Conservation (phyloP, 192 early-diverging fungal species). For the Funneliformis geosporum region DNA sequence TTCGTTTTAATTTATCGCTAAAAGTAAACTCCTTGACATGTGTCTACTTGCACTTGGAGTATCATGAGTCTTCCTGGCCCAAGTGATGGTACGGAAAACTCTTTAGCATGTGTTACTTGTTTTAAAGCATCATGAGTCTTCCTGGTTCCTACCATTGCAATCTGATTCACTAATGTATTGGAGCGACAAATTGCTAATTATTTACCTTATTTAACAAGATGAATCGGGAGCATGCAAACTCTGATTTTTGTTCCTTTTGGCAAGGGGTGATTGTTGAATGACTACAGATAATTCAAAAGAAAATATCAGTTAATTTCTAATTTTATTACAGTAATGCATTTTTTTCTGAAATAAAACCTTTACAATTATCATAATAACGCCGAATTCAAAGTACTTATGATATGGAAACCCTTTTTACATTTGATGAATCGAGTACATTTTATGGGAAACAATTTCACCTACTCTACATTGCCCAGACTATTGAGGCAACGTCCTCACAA, state of each 20-base stretch:
- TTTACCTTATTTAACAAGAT: constrained; percentile 26
- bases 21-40: too few species aligned
- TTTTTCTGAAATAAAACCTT: neutral
- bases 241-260: constrained; percentile 15
- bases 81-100: too few species aligned
- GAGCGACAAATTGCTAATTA: too few species aligned
- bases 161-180: too few species aligned
- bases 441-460: neutral
- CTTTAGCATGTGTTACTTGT: too few species aligned
- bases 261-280: constrained; percentile 14
- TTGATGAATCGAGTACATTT: constrained; percentile 10
- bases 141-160: too few species aligned
- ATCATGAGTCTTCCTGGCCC: too few species aligned
- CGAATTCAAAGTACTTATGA: constrained; percentile 1
- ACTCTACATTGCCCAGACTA: too few species aligned
- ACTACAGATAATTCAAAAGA: constrained; percentile 10
- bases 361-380: neutral
- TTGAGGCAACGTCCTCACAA: too few species aligned
- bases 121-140: too few species aligned
- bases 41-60: too few species aligned
- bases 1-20: too few species aligned
- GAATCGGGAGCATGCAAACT: constrained; percentile 8
- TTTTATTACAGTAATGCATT: constrained; percentile 6
- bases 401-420: constrained; percentile 11
- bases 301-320: constrained; percentile 3